These are phyloP conservation scores for Puya raimondii DNA, from an alignment of 176 grass and related monocot genomes.

Conservation along the genomic window DNA sequence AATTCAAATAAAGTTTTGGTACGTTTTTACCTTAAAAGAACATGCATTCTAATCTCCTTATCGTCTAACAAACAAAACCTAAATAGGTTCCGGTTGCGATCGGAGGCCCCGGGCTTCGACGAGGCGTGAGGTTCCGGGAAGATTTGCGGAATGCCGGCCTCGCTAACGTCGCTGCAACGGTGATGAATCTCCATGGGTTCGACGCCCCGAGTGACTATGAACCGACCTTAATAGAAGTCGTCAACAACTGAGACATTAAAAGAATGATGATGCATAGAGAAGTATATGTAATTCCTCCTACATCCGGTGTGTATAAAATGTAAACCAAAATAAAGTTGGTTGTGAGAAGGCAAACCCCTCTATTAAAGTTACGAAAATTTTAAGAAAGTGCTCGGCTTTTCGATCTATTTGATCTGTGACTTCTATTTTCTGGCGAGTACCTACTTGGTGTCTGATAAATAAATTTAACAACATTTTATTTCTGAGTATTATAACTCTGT, in stretches of 20 bases:
- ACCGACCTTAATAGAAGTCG: slow-evolving; percentile 70
- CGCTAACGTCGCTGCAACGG: slow-evolving; percentile 84
- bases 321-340: too few species aligned
- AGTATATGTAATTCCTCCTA: too few species aligned
- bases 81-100: slow-evolving; percentile 89
- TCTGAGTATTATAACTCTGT: too few species aligned
- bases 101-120: slow-evolving; percentile 71
- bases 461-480: too few species aligned
- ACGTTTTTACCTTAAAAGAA: neutral
- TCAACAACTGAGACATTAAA: slow-evolving; percentile 14
- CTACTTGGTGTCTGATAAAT: too few species aligned
- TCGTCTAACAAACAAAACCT: neutral
- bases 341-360: too few species aligned
- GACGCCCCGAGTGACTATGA: slow-evolving; percentile 78
- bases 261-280: too few species aligned
- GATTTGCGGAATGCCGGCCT: slow-evolving; percentile 61
- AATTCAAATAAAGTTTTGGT: neutral
- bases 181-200: slow-evolving; percentile 94
- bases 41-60: neutral
- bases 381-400: too few species aligned
- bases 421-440: too few species aligned
- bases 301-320: too few species aligned
- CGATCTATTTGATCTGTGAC: too few species aligned
- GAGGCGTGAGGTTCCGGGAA: slow-evolving; percentile 56
- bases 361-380: too few species aligned